Percentiles rank a stretch among this genome's conserved stretches.
Conservation (phyloP, 208 protist genomes). For the Crithidia bombi region DNA sequence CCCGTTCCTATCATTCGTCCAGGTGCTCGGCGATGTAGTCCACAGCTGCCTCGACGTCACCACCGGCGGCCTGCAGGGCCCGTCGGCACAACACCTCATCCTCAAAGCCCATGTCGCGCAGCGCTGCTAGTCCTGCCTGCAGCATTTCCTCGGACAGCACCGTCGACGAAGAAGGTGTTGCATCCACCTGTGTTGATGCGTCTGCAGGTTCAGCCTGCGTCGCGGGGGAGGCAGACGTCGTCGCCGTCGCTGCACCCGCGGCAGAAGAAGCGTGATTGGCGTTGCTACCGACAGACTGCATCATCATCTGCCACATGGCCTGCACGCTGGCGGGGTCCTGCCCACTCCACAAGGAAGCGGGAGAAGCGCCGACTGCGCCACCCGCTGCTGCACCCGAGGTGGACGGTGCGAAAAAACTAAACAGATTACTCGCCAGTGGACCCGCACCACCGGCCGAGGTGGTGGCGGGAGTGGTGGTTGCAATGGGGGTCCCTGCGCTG, state of each 20-base stretch:
- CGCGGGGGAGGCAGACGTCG: neutral
- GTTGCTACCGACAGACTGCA: slow-evolving; percentile 5
- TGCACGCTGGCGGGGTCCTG: slow-evolving; percentile 11
- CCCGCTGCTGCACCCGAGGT: neutral
- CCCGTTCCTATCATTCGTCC: slow-evolving; percentile 6
- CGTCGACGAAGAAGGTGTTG: neutral
- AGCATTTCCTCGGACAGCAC: slow-evolving; percentile 23
- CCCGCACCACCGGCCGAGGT: neutral
- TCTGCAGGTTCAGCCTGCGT: neutral
- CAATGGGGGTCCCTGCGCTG: neutral
- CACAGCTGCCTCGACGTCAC: slow-evolving; percentile 80
- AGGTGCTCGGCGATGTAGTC: slow-evolving; percentile 62
- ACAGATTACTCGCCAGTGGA: neutral
- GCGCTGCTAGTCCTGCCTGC: slow-evolving; percentile 7
- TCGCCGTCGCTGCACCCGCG: neutral
- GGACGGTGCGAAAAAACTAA: neutral
- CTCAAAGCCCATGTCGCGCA: slow-evolving; percentile 85
- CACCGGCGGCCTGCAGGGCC: slow-evolving; percentile 50
- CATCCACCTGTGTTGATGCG: neutral
- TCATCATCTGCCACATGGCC: slow-evolving; percentile 18
- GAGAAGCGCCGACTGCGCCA: neutral
- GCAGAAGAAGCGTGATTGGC: neutral
- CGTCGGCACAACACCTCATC: slow-evolving; percentile 63
- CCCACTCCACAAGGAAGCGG: neutral
- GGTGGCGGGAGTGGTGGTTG: neutral